Evolutionary conservation across 257 asterid genomes (phyloP), one percentile per base, ranked within the genome.

Genomic region (Fraxinus cuspidata): DNA sequence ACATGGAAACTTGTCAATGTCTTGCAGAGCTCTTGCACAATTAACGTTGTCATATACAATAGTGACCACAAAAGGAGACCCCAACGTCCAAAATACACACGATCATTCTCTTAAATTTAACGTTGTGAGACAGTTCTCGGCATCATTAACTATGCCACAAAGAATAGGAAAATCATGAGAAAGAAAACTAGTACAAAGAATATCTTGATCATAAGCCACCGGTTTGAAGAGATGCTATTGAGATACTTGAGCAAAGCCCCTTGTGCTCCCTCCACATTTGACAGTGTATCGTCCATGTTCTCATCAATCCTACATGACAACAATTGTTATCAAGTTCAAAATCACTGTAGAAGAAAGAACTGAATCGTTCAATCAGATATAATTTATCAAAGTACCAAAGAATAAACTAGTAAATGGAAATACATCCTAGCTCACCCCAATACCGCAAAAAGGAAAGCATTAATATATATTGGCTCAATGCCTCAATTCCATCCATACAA

Each of bases 181-280:
- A 90, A 94, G 89, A 90, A 91, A 74, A 94, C 85, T 86, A 92
- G 81, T 73, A 91, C 97, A 84, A 90, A 92, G 85, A 90, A 94
- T 85, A 92, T 91, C 88, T 94, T 94, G 85, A 94, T 92, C 98
- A 92, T 94, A 84, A 94, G 86, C 98, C 98, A 94, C 80, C 97
- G 82, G 83, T 94, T 94, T 3, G 97, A 92, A 28, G 98, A 94
- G 88, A 92, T 92, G 89, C 96, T 90, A 73, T 92, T 94, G 82
- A 94, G 91, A 81, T 92, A 94, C 92, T 88, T 91, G 85, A 89
- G 94, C 81, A 94, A 77, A 73, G 96, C 95, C 44, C 94, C 96
- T 75, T 92, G 98, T 32, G 98, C 98, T 68, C 97, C 97, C 74
- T 94, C 97, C 74, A 94, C 97, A 74, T 92, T 92, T 37, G 87